phyloP scores from a whole-genome alignment of 805 yeast genomes.

The Wilhelminamyces savonicus region DNA sequence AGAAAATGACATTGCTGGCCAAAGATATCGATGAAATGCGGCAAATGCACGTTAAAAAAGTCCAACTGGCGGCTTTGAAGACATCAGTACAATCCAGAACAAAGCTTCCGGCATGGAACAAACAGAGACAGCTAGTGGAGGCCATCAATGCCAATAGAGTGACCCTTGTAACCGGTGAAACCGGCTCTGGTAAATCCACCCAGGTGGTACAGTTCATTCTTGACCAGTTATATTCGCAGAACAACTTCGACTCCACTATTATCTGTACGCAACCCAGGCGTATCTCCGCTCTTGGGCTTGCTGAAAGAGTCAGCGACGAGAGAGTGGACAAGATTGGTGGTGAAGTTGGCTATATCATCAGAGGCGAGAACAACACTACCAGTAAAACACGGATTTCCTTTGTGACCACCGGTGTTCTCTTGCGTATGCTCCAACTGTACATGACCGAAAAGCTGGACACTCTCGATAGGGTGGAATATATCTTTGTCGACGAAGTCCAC shows the following conservation, averaged over 20 bases:
- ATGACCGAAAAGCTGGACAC: slow-evolving; percentile 17
- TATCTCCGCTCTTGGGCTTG: slow-evolving; percentile 90
- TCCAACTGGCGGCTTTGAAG: slow-evolving; percentile 20
- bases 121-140: slow-evolving; percentile 47
- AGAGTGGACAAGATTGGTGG: slow-evolving; percentile 57
- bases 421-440: slow-evolving; percentile 71
- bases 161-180: slow-evolving; percentile 86
- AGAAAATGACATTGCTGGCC: neutral
- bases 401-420: slow-evolving; percentile 87
- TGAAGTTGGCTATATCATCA: slow-evolving; percentile 82
- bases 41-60: slow-evolving; percentile 1
- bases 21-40: slow-evolving; percentile 5
- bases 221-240: slow-evolving; percentile 50
- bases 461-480: slow-evolving; percentile 49
- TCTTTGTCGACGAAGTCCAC: slow-evolving; percentile 94
- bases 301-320: slow-evolving; percentile 87
- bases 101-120: slow-evolving; percentile 80
- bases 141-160: slow-evolving; percentile 56
- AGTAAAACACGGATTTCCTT: slow-evolving; percentile 68
- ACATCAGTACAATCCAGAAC: slow-evolving; percentile 39
- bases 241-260: slow-evolving; percentile 52
- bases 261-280: slow-evolving; percentile 95
- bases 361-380: slow-evolving; percentile 77
- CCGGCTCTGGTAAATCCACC: slow-evolving; percentile 96
- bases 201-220: slow-evolving; percentile 87